A percentile compares a stretch with the other conserved stretches of the same genome.
phyloP scores from a whole-genome alignment of 352 stramenopile genomes.

The Plasmopara halstedii region DNA sequence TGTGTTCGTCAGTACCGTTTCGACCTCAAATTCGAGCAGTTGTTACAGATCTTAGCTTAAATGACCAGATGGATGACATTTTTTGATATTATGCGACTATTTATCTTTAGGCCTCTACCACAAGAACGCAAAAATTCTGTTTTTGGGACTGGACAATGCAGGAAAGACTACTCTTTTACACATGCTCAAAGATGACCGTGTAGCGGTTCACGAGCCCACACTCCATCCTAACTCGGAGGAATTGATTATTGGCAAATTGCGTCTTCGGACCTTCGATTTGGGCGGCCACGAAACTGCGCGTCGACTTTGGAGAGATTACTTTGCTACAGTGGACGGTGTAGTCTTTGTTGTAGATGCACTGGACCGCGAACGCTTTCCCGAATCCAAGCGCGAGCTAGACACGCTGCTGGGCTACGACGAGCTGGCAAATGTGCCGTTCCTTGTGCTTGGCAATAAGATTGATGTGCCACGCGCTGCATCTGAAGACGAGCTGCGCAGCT shows the following conservation, averaged over 20 bases:
- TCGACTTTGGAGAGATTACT: conserved; percentile 99
- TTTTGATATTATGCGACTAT: conserved; percentile 5
- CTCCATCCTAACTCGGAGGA: conserved; percentile 94
- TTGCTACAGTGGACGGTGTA: conserved; percentile 98
- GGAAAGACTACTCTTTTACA: conserved; percentile 99
- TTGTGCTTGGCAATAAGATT: conserved; percentile 99
- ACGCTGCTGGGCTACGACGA: conserved; percentile 96
- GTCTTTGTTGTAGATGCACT: conserved; percentile 99
- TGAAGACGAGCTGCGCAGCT: conserved; percentile 97
- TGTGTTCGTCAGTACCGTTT: no score
- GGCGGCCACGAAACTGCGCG: conserved; percentile 97
- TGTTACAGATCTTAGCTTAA: conserved; percentile 11
- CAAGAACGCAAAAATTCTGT: conserved; percentile 99
- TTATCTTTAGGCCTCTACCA: conserved; percentile 94
- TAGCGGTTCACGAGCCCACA: conserved; percentile 94
- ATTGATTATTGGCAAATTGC: conserved; percentile 94
- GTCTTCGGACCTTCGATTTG: conserved; percentile 99
- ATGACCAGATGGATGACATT: conserved; percentile 7
- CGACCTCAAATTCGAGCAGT: not conserved
- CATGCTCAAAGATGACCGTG: conserved; percentile 99
- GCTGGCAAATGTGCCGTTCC: conserved; percentile 97
- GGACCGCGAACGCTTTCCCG: conserved; percentile 97
- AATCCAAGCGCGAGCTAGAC: conserved; percentile 98
- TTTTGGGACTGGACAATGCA: conserved; percentile 99
- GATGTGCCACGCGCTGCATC: conserved; percentile 94